These are phyloP conservation scores for Laguncularia racemosa DNA, from an alignment of 345 rosid genomes.

Conservation along the genomic window DNA sequence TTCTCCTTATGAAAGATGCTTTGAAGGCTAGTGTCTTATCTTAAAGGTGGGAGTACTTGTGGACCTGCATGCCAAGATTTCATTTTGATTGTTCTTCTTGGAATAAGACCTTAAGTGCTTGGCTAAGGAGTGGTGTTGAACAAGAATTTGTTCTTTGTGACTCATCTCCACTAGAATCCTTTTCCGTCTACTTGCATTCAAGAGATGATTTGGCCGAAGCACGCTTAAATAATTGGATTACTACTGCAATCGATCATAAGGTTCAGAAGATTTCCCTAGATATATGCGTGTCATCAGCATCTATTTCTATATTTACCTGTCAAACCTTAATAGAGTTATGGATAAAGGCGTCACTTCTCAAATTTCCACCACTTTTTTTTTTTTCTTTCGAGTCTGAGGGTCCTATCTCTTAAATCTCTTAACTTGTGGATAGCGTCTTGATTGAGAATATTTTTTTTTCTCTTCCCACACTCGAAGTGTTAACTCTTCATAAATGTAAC, in stretches of 20 bases:
- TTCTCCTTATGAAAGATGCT: slow-evolving; percentile 7
- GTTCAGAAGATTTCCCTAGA: not conserved
- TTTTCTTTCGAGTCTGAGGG: slow-evolving; percentile 11
- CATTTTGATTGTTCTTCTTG: not conserved
- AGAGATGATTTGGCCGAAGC: not conserved
- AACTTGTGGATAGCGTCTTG: not conserved
- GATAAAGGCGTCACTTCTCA: not conserved
- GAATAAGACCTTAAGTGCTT: not conserved
- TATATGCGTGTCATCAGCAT: not conserved
- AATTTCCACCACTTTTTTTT: slow-evolving; percentile 3
- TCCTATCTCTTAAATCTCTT: not conserved
- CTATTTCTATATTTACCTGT: slow-evolving; percentile 4
- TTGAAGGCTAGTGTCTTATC: slow-evolving; percentile 5
- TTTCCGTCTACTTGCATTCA: not conserved
- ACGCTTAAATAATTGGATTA: slow-evolving; percentile 2
- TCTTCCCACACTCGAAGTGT: not conserved
- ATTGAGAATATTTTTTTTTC: not conserved
- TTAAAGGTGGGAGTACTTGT: slow-evolving; percentile 8
- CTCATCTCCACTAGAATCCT: not conserved
- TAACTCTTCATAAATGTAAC: not conserved
- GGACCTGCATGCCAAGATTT: slow-evolving; percentile 1
- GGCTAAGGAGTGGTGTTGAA: slow-evolving; percentile 9
- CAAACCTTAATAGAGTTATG: slow-evolving; percentile 1
- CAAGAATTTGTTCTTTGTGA: not conserved
- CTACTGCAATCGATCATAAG: not conserved